Base-by-base conservation (phyloP, 2,329 filamentous ascomycete genomes). In the Meredithiella fracta region DNA sequence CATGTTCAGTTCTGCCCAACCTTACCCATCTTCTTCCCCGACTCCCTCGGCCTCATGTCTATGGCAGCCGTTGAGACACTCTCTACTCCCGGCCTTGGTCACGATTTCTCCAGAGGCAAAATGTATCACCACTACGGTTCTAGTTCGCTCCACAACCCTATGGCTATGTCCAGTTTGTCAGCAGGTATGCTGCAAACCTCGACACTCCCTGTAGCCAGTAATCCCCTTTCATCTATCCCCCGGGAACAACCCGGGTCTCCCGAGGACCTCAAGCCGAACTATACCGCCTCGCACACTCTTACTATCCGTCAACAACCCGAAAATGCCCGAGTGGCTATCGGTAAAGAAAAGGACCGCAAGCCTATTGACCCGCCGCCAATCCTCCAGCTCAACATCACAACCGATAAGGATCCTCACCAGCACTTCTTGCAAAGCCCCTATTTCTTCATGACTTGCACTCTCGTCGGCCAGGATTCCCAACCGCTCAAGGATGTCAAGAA, bases 311-410 rank as follows among this genome's bases (percentile, higher is more conserved):
- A 88, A 68, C 75, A 83, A 64, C 84, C 84, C 54, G 72, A 75
- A 61, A 74, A 79, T 67, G 83, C 80, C 52, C 76, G 83, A 60
- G 79, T 86, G 55, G 78, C 82, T 47, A 74, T 82, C 61, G 80
- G 80, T 61, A 88, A 88, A 67, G 85, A 88, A 65, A 88, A 88
- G 73, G 85, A 86, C 64, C 82, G 88, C 62, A 94, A 94, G 67
- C 86, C 88, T 6, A 80, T 95, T 63, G 88, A 95, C 66, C 88
- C 90, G 53, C 88, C 88, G 11, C 88, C 88, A 44, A 86, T 94
- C 62, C 73, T 94, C 49, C 82, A 91, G 69, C 74, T 94, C 50
- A 59, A 62, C 55, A 64, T 65, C 29, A 62, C 68, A 56, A 63
- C 66, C 34, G 67, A 69, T 51, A 68, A 68, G 53, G 74, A 79